A percentile compares a stretch with the other conserved stretches of the same genome.
These are phyloP conservation scores for Dipteronia sinensis DNA, from an alignment of 345 rosid species.

Conservation along the genomic window DNA sequence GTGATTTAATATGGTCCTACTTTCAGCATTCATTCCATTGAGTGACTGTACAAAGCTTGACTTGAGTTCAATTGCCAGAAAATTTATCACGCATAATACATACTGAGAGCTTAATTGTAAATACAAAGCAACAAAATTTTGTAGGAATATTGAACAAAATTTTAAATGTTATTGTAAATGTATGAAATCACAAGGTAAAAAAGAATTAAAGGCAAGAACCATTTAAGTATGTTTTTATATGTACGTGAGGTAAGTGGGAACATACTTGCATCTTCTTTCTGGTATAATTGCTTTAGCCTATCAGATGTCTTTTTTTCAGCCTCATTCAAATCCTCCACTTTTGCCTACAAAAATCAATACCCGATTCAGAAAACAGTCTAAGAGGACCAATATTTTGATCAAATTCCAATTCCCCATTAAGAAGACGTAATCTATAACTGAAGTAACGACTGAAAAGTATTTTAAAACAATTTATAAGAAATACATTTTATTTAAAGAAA, in stretches of 20 bases:
- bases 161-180: too few relatives aligned
- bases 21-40: background rate
- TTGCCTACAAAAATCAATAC: slow-evolving; percentile 48
- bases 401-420: slow-evolving; percentile 2
- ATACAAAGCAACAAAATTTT: too few relatives aligned
- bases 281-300: slow-evolving; percentile 60
- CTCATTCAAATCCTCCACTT: slow-evolving; percentile 46
- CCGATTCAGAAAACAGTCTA: background rate
- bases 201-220: background rate
- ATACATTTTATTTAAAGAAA: background rate
- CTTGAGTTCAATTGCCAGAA: background rate
- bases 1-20: background rate
- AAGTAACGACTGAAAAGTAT: background rate
- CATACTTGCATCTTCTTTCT: slow-evolving; percentile 76
- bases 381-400: background rate
- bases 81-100: background rate
- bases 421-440: background rate
- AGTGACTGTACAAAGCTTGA: background rate
- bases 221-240: background rate
- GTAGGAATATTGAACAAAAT: too few relatives aligned
- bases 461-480: background rate
- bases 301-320: slow-evolving; percentile 47
- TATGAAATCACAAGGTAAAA: background rate
- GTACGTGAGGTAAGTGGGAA: slow-evolving; percentile 20
- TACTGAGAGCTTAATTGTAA: too few relatives aligned